A percentile compares a stretch with the other conserved stretches of the same genome.
Conservation (phyloP, 208 protist genomes). For the Borovskyia barvae region DNA sequence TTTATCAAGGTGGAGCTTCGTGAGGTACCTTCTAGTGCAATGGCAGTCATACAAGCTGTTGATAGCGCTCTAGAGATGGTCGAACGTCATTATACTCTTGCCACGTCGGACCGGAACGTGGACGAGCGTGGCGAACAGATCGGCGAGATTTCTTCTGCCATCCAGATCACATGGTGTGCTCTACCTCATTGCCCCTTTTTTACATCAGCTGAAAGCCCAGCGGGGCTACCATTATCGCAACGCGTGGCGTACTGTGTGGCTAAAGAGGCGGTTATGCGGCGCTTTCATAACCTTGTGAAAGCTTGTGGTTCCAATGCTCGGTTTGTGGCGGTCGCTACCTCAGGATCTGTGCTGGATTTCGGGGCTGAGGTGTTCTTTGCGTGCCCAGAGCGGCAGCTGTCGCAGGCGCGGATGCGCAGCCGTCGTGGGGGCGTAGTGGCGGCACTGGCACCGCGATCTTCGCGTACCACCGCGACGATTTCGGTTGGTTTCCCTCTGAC, state of each 20-base stretch:
- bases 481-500: constrained; percentile 44
- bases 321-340: constrained; percentile 34
- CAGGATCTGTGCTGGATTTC: constrained; percentile 48
- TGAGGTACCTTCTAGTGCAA: constrained; percentile 4
- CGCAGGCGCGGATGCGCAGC: background rate
- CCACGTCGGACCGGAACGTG: background rate
- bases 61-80: constrained; percentile 13
- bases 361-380: constrained; percentile 80
- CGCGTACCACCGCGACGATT: background rate
- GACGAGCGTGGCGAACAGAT: background rate
- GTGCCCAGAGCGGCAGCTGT: constrained; percentile 40
- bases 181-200: constrained; percentile 59
- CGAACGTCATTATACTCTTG: constrained; percentile 7
- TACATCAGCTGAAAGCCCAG: constrained; percentile 23
- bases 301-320: constrained; percentile 15
- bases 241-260: constrained; percentile 32
- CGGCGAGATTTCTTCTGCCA: background rate
- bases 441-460: background rate
- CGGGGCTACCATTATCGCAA: constrained; percentile 44
- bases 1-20: constrained; percentile 25
- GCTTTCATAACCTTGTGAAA: constrained; percentile 30
- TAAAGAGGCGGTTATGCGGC: constrained; percentile 34
- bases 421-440: background rate
- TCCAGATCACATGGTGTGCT: constrained; percentile 19
- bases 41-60: constrained; percentile 9